Conservation (phyloP, 2,329 filamentous ascomycete genomes). For the Zymoseptoria passerinii region DNA sequence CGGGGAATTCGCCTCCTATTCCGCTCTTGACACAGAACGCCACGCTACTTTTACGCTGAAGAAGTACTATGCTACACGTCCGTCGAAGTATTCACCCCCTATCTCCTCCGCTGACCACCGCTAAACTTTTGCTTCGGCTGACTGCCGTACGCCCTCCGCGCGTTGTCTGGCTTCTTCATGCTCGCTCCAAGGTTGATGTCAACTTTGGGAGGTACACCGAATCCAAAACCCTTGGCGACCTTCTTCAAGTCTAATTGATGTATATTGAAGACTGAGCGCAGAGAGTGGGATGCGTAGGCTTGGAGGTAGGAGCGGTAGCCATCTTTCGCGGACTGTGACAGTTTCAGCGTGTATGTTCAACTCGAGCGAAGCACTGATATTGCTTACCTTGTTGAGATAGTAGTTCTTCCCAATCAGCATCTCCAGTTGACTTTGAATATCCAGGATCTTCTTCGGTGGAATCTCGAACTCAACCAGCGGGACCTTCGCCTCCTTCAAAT, state of each 20-base stretch:
- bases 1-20: background rate
- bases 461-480: conserved; percentile 96
- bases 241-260: conserved; percentile 74
- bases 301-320: conserved; percentile 86
- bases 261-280: conserved; percentile 78
- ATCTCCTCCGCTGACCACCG: conserved; percentile 5
- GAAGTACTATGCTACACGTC: background rate
- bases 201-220: conserved; percentile 65
- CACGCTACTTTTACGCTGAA: background rate
- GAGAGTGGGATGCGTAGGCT: conserved; percentile 80
- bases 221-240: conserved; percentile 78
- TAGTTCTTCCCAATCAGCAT: conserved; percentile 93
- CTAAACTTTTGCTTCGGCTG: conserved; percentile 55
- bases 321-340: conserved; percentile 52
- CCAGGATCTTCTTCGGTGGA: conserved; percentile 82
- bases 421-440: conserved; percentile 71
- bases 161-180: conserved; percentile 66
- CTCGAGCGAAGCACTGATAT: background rate
- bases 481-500: conserved; percentile 84
- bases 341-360: conserved; percentile 5
- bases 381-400: conserved; percentile 75
- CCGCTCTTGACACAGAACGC: background rate
- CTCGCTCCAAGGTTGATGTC: conserved; percentile 72
- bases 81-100: background rate
- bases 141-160: conserved; percentile 65